phyloP scores from a whole-genome alignment of 495 filamentous ascomycete species.

The Neurospora sp. region DNA sequence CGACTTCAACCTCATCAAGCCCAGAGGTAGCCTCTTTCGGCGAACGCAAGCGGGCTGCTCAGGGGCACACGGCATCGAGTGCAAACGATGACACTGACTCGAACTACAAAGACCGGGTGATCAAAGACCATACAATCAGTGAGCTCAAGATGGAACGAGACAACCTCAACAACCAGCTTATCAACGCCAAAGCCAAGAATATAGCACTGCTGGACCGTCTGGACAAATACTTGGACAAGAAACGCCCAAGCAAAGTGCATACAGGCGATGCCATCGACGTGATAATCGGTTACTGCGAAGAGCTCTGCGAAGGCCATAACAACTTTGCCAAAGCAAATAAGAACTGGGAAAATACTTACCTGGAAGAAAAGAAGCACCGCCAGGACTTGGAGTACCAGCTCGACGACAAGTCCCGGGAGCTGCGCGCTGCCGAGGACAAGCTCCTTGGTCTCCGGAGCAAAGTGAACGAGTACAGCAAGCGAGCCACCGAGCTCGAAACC shows the following conservation, averaged over 20 bases:
- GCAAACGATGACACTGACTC: not conserved
- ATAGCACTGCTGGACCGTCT: not conserved
- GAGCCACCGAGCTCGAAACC: not conserved
- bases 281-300: not conserved
- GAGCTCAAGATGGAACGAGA: not conserved
- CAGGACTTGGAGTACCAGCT: not conserved
- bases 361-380: fast-evolving
- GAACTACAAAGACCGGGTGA: not conserved
- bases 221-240: not conserved
- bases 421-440: not conserved
- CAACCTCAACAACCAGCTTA: not conserved
- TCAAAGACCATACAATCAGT: not conserved
- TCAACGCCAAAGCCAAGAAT: not conserved
- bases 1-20: not conserved
- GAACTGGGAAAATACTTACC: not conserved
- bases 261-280: not conserved
- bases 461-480: not conserved
- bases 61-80: not conserved
- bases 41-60: not conserved
- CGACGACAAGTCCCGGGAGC: not conserved
- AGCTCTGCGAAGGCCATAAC: not conserved
- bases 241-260: not conserved
- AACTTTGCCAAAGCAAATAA: not conserved
- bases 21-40: not conserved
- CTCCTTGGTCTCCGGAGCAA: not conserved